A percentile compares a stretch with the other conserved stretches of the same genome.
Evolutionary conservation across 805 yeast genomes (phyloP).

Genomic region (Schizosaccharomyces cryophilus): DNA sequence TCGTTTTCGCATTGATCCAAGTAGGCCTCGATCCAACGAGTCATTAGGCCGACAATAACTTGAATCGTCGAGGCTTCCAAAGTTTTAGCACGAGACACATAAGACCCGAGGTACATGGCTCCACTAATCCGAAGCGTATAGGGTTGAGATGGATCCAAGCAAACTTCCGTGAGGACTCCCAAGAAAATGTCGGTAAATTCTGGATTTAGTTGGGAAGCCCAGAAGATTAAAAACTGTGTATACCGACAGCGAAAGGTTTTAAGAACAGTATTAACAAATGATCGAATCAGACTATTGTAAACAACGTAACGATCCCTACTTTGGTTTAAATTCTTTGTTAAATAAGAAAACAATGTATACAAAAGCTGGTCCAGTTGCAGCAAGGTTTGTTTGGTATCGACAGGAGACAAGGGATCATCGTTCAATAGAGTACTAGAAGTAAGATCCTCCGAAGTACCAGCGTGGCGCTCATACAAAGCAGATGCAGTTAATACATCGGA

Average conservation of each 20-base stretch:
- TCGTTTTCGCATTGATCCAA: slow-evolving; percentile 66
- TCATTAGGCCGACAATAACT: slow-evolving; percentile 56
- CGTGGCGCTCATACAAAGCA: neutral
- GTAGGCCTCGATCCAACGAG: slow-evolving; percentile 61
- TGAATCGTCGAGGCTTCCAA: slow-evolving; percentile 47
- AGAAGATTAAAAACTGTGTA: slow-evolving; percentile 62
- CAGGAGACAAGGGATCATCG: neutral
- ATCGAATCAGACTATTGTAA: slow-evolving; percentile 46
- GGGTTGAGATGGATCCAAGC: slow-evolving; percentile 44
- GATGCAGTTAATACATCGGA: neutral
- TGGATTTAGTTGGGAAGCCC: slow-evolving; percentile 53
- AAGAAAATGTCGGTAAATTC: slow-evolving; percentile 67
- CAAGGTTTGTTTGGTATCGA: slow-evolving; percentile 1
- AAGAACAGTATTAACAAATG: slow-evolving; percentile 57
- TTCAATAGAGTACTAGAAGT: neutral
- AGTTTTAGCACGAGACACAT: slow-evolving; percentile 59
- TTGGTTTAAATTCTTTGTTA: slow-evolving; percentile 15
- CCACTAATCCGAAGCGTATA: slow-evolving; percentile 22
- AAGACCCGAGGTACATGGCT: slow-evolving; percentile 68
- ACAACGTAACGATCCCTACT: slow-evolving; percentile 40
- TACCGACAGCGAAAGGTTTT: slow-evolving; percentile 80
- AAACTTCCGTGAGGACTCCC: slow-evolving; percentile 56
- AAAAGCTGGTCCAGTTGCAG: slow-evolving; percentile 47
- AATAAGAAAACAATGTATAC: slow-evolving; percentile 26
- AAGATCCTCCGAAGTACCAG: neutral